Base-by-base conservation (phyloP, 2,329 filamentous ascomycete species). In the Seiridium cupressi region DNA sequence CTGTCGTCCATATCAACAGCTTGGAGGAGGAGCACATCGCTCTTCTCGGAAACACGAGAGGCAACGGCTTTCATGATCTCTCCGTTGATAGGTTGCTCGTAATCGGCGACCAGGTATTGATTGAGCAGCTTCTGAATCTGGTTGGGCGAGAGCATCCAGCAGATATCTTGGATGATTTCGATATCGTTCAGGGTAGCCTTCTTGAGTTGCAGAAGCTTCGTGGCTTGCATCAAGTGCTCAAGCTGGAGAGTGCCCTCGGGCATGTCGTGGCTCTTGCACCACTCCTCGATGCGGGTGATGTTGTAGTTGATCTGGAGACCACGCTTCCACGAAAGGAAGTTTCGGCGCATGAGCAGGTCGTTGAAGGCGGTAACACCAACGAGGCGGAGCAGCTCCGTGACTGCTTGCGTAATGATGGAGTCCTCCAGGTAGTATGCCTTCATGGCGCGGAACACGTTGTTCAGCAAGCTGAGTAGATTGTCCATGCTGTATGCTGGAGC, bases 231-330 rank as follows among this genome's bases (percentile, higher is more conserved):
- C 68, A 99, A 80, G 81, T 99, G 95, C 81, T 99, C 95, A 60
- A 99, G 85, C 79, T 98, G 94, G 57, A 99, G 84, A 36, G 94
- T 99, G 59, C 95, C 95, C 77, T 99, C 94, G 1, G 95, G 95
- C 94, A 99, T 98, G 69, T 98, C 95, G 75, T 99, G 96, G 72
- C 93, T 97, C 87, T 99, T 99, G 80, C 95, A 99, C 95, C 95
- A 99, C 78, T 99, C 95, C 76, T 99, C 95, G 64, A 99, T 99
- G 60, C 95, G 88, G 32, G 95, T 99, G 75, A 99, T 99, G 80
- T 99, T 99, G 83, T 99, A 99, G 80, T 99, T 99, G 80, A 99
- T 99, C 77, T 99, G 95, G 58, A 99, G 86, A 69, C 95, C 95
- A 76, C 95, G 92, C 83, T 99, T 99, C 95, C 95, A 99, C 0